Evolutionary conservation across 495 filamentous ascomycete genomes (phyloP).

Genomic region (Aspergillus carlsbadensis): DNA sequence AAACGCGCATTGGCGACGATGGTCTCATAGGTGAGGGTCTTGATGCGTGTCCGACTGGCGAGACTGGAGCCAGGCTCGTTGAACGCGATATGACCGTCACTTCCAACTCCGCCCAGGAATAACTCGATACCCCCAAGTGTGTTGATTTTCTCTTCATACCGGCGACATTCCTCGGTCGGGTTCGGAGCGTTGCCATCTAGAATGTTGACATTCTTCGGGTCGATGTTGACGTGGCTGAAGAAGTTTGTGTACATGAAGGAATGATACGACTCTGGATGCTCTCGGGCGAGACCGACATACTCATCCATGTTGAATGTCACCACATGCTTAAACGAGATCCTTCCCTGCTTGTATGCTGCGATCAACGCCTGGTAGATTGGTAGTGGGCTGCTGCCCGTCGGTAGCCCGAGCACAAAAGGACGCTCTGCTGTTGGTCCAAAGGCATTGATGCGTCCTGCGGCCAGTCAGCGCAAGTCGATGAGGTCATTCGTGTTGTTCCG

Average conservation of each 20-base stretch:
- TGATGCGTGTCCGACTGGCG: neutral
- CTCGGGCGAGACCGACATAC: neutral
- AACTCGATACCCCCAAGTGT: neutral
- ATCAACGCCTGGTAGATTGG: neutral
- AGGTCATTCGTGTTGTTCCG: too few relatives aligned
- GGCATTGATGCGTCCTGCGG: neutral
- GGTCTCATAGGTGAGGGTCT: neutral
- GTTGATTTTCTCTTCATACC: neutral
- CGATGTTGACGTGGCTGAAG: neutral
- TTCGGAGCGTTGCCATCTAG: neutral
- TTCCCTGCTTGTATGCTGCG: neutral
- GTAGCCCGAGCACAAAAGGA: neutral
- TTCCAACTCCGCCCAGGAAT: neutral
- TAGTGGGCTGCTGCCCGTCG: neutral
- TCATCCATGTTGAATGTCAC: constrained; percentile 7
- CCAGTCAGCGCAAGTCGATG: too few relatives aligned
- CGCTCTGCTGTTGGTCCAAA: neutral
- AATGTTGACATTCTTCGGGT: neutral
- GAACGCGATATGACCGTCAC: constrained; percentile 3
- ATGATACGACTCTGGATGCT: neutral
- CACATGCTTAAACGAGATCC: neutral
- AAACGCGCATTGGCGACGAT: neutral
- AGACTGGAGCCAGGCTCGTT: constrained; percentile 5
- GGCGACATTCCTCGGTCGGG: neutral
- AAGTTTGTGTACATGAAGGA: neutral